Percentiles rank a stretch among this genome's conserved stretches.
phyloP scores from a whole-genome alignment of 106 monocot species.

The Triglochin maritima region DNA sequence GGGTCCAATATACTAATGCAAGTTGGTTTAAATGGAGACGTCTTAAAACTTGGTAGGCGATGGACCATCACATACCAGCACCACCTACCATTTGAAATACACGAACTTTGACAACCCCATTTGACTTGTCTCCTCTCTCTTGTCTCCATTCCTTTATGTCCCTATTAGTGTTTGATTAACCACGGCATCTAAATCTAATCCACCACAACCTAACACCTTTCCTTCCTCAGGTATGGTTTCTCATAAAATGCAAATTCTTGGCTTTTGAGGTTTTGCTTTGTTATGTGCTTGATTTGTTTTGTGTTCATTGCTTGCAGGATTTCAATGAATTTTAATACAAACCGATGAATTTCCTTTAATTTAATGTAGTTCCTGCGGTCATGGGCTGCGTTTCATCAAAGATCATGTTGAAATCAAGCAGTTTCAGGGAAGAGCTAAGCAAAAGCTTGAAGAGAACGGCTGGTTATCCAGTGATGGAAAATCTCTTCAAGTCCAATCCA shows the following conservation, averaged over 20 bases:
- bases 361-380: slow-evolving; percentile 13
- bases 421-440: slow-evolving; percentile 34
- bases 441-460: slow-evolving; percentile 23
- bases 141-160: background rate
- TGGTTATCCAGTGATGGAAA: slow-evolving; percentile 14
- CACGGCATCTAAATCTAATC: background rate
- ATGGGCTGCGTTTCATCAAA: slow-evolving; percentile 19
- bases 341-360: background rate
- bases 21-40: no score
- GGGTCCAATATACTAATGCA: no score
- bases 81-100: no score
- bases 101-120: background rate
- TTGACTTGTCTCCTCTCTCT: background rate
- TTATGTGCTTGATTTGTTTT: no score
- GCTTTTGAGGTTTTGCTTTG: background rate
- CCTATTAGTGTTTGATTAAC: no score
- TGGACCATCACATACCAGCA: no score
- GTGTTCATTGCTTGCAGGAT: no score
- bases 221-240: background rate
- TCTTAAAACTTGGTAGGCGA: no score
- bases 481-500: slow-evolving; percentile 25
- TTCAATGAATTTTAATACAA: no score
- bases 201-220: background rate
- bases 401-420: slow-evolving; percentile 6
- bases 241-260: background rate